Evolutionary conservation across 202 grass and related monocot species (phyloP).

Genomic region (Hordeum pubiflorum): DNA sequence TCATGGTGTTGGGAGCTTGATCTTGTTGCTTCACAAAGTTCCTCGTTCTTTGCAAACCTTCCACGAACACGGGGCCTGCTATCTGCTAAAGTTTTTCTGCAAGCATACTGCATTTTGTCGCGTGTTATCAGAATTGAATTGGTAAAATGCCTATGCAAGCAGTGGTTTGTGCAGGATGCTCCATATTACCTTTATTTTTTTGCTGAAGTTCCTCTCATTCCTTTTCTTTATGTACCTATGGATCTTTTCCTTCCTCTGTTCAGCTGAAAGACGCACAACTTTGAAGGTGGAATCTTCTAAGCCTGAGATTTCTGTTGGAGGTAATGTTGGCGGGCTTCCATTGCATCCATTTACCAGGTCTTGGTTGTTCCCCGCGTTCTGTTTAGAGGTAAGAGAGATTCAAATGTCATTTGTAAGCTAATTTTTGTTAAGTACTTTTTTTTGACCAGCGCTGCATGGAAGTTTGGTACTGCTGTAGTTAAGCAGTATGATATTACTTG

Average conservation of each 20-base stretch:
- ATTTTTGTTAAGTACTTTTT: not conserved
- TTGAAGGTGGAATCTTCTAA: constrained; percentile 75
- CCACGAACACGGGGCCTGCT: constrained; percentile 83
- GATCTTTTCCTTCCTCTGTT: constrained; percentile 94
- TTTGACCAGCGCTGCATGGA: not conserved
- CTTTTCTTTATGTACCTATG: constrained; percentile 92
- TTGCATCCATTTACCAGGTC: constrained; percentile 44
- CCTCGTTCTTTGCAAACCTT: constrained; percentile 95
- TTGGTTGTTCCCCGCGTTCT: constrained; percentile 48
- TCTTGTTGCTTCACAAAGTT: constrained; percentile 58
- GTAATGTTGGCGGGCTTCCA: constrained; percentile 32
- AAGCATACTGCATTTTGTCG: constrained; percentile 78
- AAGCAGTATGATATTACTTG: not conserved
- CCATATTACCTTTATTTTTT: constrained; percentile 89
- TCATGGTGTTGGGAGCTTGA: constrained; percentile 43
- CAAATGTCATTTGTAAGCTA: not conserved
- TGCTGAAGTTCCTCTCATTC: constrained; percentile 93
- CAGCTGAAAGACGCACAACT: constrained; percentile 63
- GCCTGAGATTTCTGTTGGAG: constrained; percentile 38
- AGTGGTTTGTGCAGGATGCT: constrained; percentile 12
- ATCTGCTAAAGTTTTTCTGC: constrained; percentile 95
- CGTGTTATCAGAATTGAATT: constrained; percentile 22
- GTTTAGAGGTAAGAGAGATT: constrained; percentile 18
- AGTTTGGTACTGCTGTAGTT: not conserved
- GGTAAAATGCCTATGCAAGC: constrained; percentile 21